Conservation (phyloP, 192 early-diverging fungal genomes). For the Allomyces javanicus region DNA sequence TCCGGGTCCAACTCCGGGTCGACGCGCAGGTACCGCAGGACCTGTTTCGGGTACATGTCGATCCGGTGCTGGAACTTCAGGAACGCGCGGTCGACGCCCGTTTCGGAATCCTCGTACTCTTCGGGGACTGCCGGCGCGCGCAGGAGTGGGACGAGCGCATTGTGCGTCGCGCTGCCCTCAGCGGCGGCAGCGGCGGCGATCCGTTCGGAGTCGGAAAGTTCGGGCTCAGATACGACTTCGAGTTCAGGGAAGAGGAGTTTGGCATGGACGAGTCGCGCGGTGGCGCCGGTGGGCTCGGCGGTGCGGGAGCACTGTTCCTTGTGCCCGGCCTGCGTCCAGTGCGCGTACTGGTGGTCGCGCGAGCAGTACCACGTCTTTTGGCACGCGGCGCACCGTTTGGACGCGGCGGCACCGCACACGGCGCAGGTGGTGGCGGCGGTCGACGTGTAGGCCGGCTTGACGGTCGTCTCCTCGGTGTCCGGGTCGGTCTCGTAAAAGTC, state of each 20-base stretch:
- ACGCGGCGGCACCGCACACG: constrained; percentile 51
- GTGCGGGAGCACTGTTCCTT: constrained; percentile 28
- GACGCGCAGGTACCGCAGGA: constrained; percentile 44
- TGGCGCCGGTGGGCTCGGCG: neutral
- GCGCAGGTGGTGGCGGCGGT: constrained; percentile 26
- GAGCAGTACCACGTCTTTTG: constrained; percentile 55
- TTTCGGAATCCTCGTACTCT: constrained; percentile 49
- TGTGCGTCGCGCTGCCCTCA: constrained; percentile 8
- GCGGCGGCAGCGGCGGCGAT: constrained; percentile 24
- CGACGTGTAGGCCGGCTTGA: constrained; percentile 7
- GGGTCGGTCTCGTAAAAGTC: constrained; percentile 30
- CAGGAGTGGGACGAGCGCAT: constrained; percentile 7
- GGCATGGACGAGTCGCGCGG: constrained; percentile 5
- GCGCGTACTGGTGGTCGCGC: constrained; percentile 56
- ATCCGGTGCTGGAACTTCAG: constrained; percentile 74
- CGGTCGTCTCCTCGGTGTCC: constrained; percentile 13
- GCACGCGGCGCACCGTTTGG: constrained; percentile 63
- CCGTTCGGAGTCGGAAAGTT: constrained; percentile 23
- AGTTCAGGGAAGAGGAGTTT: constrained; percentile 29
- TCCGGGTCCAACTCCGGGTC: constrained; percentile 22
- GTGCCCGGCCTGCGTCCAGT: constrained; percentile 65
- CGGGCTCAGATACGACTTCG: constrained; percentile 48
- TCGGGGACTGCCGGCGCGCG: constrained; percentile 15
- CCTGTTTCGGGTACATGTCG: constrained; percentile 56
- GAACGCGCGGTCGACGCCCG: constrained; percentile 77